These are phyloP conservation scores for Ajuga chamaepitys DNA, from an alignment of 257 asterid genomes.

Conservation along the genomic window DNA sequence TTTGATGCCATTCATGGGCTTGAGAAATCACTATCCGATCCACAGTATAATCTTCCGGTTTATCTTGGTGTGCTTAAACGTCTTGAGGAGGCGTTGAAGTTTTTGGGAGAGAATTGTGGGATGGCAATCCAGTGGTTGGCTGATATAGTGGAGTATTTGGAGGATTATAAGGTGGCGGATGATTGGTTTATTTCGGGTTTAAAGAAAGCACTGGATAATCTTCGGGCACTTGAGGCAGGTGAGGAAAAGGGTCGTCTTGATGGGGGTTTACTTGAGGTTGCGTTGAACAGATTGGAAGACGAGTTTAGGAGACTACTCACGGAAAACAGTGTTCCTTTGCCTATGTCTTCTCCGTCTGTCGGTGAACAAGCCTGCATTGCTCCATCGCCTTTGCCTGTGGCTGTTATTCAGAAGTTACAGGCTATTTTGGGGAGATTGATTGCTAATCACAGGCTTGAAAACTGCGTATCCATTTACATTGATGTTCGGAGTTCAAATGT, in stretches of 20 bases:
- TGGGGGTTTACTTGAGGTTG: conserved; percentile 72
- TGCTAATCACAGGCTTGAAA: conserved; percentile 53
- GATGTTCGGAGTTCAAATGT: conserved; percentile 77
- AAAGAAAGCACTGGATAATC: conserved; percentile 42
- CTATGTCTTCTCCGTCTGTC: conserved; percentile 46
- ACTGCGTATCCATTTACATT: conserved; percentile 61
- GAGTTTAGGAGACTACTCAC: conserved; percentile 57
- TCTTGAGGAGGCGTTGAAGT: conserved; percentile 68
- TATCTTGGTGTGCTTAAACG: conserved; percentile 70
- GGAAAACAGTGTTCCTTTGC: conserved; percentile 55
- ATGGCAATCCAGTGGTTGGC: conserved; percentile 87
- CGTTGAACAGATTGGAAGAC: conserved; percentile 58
- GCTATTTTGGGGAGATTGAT: conserved; percentile 69
- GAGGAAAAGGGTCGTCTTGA: conserved; percentile 68
- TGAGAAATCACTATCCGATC: conserved; percentile 71
- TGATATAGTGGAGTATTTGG: conserved; percentile 81
- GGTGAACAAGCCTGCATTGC: conserved; percentile 59
- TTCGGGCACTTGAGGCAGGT: conserved; percentile 45
- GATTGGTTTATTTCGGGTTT: conserved; percentile 49
- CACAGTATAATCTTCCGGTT: conserved; percentile 57
- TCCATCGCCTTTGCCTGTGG: conserved; percentile 68
- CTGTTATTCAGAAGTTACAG: conserved; percentile 68
- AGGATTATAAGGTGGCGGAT: conserved; percentile 78
- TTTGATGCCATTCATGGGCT: conserved; percentile 89
- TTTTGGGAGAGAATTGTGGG: conserved; percentile 71